phyloP scores from a whole-genome alignment of 371 early-diverging fungal genomes.

The Saksenaea oblongispora region DNA sequence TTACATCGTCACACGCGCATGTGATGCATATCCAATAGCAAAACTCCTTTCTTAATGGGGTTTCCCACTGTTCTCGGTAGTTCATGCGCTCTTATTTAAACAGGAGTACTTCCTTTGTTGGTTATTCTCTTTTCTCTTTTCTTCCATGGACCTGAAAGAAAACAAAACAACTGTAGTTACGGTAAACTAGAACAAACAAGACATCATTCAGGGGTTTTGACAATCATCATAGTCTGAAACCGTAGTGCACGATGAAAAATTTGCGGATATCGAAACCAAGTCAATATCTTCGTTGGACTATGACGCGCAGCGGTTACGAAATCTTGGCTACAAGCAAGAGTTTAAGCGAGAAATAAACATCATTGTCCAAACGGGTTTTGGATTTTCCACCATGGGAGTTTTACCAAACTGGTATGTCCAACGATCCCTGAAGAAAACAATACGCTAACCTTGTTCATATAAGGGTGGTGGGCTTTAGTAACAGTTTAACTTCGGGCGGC shows the following conservation, averaged over 20 bases:
- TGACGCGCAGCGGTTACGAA: constrained; percentile 20
- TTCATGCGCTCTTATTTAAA: constrained; percentile 2
- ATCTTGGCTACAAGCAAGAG: constrained; percentile 29
- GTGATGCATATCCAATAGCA: neutral
- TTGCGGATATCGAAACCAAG: neutral
- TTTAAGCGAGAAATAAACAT: constrained; percentile 24
- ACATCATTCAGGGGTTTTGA: neutral
- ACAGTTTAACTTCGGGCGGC: constrained; percentile 32
- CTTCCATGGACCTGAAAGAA: neutral
- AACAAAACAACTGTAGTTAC: neutral
- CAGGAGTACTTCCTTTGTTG: neutral
- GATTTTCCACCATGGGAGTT: constrained; percentile 28
- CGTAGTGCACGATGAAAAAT: neutral
- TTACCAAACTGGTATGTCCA: constrained; percentile 23
- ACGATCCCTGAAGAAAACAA: neutral
- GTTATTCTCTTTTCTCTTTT: neutral
- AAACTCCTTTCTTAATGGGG: neutral
- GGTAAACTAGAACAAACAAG: neutral
- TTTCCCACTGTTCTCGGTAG: neutral
- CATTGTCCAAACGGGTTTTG: constrained; percentile 27
- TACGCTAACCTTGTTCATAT: neutral
- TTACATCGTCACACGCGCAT: neutral
- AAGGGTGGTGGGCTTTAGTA: constrained; percentile 32
- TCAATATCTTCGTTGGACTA: constrained; percentile 5
- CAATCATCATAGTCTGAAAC: neutral